Percentiles rank a stretch among this genome's conserved stretches.
Evolutionary conservation across 2,329 filamentous ascomycete genomes (phyloP).

Genomic region (Ascochyta pisi): DNA sequence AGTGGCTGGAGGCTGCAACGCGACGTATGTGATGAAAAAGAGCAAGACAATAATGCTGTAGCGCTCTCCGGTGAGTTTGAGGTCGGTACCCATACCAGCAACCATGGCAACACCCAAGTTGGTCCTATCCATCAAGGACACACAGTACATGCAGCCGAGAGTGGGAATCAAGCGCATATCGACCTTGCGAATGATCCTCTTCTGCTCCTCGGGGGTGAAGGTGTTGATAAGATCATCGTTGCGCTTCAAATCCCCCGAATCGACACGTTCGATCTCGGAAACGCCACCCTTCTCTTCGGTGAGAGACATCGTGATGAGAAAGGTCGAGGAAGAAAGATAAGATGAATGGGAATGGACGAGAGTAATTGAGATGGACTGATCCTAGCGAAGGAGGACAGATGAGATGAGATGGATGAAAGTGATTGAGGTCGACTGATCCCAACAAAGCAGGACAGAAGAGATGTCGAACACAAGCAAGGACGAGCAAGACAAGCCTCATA

Average conservation of each 20-base stretch:
- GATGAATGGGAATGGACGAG: background rate
- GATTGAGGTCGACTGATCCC: constrained; percentile 16
- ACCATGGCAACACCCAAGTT: constrained; percentile 49
- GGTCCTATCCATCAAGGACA: constrained; percentile 49
- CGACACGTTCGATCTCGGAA: constrained; percentile 25
- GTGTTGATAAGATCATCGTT: constrained; percentile 27
- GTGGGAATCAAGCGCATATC: constrained; percentile 52
- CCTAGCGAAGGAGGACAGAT: background rate
- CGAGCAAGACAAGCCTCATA: constrained; percentile 16
- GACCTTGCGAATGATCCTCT: constrained; percentile 35
- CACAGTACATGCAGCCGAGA: constrained; percentile 49
- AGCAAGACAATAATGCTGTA: constrained; percentile 32
- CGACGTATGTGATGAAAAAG: constrained; percentile 38
- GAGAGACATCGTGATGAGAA: constrained; percentile 17
- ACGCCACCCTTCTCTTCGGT: constrained; percentile 30
- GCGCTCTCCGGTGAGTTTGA: constrained; percentile 35
- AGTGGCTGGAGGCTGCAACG: constrained; percentile 33
- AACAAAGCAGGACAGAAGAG: constrained; percentile 17
- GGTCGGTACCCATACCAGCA: constrained; percentile 40
- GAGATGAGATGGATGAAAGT: background rate
- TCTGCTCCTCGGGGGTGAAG: constrained; percentile 33
- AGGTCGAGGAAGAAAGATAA: background rate
- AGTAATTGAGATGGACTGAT: background rate
- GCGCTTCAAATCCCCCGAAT: constrained; percentile 18
- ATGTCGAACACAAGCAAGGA: constrained; percentile 11